Base-by-base conservation (phyloP, 176 grass and related monocot species). In the Poa annua region DNA sequence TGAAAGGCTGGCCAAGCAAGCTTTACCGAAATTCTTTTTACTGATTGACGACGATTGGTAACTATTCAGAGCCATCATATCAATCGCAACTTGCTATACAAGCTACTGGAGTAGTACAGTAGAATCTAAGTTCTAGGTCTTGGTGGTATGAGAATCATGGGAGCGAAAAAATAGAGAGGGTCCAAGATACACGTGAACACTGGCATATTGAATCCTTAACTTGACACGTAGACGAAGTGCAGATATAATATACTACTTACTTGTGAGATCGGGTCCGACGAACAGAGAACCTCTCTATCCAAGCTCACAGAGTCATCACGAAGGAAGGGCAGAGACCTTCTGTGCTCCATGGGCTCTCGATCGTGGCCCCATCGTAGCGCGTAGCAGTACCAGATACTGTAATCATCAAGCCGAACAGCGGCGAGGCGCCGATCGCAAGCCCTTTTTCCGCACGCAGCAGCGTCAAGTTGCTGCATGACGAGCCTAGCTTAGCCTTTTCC, bases 1-100 rank as follows among this genome's bases (percentile, higher is more conserved):
- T 89, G 77, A 81, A 85, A 85, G 83, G 64, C 71, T 77, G 78
- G 47, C 5, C 63, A 24, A 29, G 29, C 29, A 2, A 29, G 26
- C 67, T 81, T 69, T 44, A 15, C 60, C 14, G 5, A 10, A 63
- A 32, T 61, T 42, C 21, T 26, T 45, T 62, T 32, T 50, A 5
- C 60, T 21, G 50, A 61, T 62, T 44, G 12, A 50, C 29, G 54
- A 39, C 61, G 82, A 81, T 64, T 72, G 57, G 17, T 71, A 54
- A 54, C 79, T 74, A 12, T 52, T 87, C 60, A 41, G 78, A 32
- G 62, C 14, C 64, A 72, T 88, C 33, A 78, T 86, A 17, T 53
- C 47, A 19, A 34, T 29, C 69, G 13, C 45, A 50, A 26, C 24
- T 32, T 50, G 22, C 70, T 74, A 32, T 29, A 26, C 67, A 11